Conservation (phyloP, 2,329 filamentous ascomycete species). For the Curvularia hawaiiensis region DNA sequence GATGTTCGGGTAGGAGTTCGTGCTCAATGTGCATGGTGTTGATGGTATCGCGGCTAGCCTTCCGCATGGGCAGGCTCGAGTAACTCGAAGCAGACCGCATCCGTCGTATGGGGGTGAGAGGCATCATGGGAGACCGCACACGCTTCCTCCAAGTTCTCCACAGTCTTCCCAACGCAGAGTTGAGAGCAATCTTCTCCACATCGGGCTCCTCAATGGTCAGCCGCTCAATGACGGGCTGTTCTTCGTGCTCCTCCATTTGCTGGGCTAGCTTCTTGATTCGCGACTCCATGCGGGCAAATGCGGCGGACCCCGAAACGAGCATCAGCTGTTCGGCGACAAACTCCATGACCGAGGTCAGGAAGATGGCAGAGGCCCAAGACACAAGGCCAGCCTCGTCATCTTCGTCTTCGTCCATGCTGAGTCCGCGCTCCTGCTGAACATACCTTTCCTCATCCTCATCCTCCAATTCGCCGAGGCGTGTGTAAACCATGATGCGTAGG, state of each 20-base stretch:
- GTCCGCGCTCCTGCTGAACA: constrained; percentile 72
- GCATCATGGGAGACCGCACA: constrained; percentile 56
- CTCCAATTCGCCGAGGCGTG: constrained; percentile 92
- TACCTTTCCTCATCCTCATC: constrained; percentile 95
- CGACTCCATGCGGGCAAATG: constrained; percentile 66
- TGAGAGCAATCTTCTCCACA: constrained; percentile 90
- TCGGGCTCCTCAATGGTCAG: constrained; percentile 88
- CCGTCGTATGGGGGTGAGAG: constrained; percentile 30
- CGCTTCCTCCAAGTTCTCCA: constrained; percentile 97
- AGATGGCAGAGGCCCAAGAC: constrained; percentile 91
- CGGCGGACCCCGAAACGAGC: constrained; percentile 83
- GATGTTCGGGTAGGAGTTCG: constrained; percentile 48
- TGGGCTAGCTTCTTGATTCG: constrained; percentile 46
- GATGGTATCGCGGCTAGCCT: constrained; percentile 37
- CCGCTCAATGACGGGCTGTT: constrained; percentile 62
- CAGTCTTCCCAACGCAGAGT: constrained; percentile 82
- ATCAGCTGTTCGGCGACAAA: constrained; percentile 91
- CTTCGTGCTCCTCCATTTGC: constrained; percentile 54
- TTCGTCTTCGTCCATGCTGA: constrained; percentile 59
- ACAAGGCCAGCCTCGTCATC: constrained; percentile 57
- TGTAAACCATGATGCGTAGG: constrained; percentile 97
- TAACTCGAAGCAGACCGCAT: constrained; percentile 37
- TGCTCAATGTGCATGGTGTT: constrained; percentile 27
- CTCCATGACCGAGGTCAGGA: constrained; percentile 92
- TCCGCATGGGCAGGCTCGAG: constrained; percentile 37